Conservation (phyloP, 176 grass and related monocot genomes). For the Lolium perenne region DNA sequence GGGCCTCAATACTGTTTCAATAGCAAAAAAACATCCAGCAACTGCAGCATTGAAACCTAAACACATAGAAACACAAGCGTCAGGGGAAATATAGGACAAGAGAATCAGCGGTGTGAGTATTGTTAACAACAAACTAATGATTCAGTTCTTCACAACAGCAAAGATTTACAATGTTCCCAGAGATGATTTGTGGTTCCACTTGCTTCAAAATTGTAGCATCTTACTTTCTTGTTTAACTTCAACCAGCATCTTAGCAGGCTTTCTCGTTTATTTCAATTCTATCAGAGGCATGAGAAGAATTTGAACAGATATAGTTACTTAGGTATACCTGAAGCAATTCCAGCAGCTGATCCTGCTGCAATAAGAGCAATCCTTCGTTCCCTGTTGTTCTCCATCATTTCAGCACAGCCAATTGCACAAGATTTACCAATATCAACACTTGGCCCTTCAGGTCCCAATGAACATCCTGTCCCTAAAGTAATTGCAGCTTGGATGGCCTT, state of each 20-base stretch:
- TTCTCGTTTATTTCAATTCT: neutral
- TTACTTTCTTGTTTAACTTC: neutral
- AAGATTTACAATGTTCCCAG: constrained; percentile 21
- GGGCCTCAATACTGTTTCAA: constrained; percentile 96
- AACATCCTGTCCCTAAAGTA: constrained; percentile 93
- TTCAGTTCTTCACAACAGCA: constrained; percentile 1
- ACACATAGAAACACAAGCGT: constrained; percentile 47
- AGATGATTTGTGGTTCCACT: constrained; percentile 9
- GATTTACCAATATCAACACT: constrained; percentile 98
- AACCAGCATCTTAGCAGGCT: constrained; percentile 5
- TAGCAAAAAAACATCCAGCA: constrained; percentile 97
- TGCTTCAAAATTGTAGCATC: constrained; percentile 11
- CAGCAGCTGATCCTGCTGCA: constrained; percentile 96
- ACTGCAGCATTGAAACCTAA: constrained; percentile 98
- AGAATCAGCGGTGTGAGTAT: neutral
- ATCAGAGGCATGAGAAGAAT: neutral
- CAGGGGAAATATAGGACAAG: constrained; percentile 19
- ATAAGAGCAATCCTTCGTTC: constrained; percentile 93
- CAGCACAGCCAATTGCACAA: constrained; percentile 93
- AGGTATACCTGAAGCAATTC: constrained; percentile 94
- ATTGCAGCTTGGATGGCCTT: constrained; percentile 95
- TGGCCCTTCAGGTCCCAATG: constrained; percentile 90
- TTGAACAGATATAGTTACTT: constrained; percentile 7
- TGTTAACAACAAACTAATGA: neutral
- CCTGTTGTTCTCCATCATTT: constrained; percentile 99